Conservation (phyloP, 1,284 basidiomycete species). For the Tetrapyrgos nigripes region DNA sequence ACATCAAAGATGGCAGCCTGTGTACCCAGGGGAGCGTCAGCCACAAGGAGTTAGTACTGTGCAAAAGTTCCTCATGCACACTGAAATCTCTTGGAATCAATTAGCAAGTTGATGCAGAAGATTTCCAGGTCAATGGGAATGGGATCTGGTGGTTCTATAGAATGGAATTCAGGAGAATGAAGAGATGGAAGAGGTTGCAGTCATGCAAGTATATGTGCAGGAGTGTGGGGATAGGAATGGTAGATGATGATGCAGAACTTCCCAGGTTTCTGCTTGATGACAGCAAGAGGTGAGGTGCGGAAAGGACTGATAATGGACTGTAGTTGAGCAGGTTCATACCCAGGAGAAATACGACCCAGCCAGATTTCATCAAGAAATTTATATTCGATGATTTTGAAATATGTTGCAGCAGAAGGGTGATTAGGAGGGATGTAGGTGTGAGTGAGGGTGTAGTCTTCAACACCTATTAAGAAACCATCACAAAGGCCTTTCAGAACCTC, state of each 20-base stretch:
- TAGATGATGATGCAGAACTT: constrained; percentile 18
- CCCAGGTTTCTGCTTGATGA: constrained; percentile 11
- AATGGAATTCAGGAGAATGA: too few relatives aligned
- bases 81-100: constrained; percentile 25
- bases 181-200: not conserved
- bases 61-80: constrained; percentile 38
- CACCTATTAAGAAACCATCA: constrained; percentile 13
- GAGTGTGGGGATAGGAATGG: constrained; percentile 11
- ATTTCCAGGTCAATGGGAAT: too few relatives aligned
- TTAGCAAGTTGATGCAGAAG: constrained; percentile 33
- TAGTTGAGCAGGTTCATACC: not conserved
- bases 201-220: not conserved
- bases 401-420: constrained; percentile 2
- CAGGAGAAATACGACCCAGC: constrained; percentile 11
- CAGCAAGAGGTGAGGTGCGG: constrained; percentile 14
- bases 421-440: constrained; percentile 9
- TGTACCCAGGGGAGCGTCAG: constrained; percentile 21
- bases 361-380: constrained; percentile 16
- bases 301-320: constrained; percentile 10
- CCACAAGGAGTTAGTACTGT: constrained; percentile 5
- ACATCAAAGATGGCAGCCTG: constrained; percentile 30
- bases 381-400: constrained; percentile 3
- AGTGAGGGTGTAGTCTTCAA: constrained; percentile 4
- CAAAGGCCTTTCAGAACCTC: constrained; percentile 6
- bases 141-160: too few relatives aligned